A percentile compares a stretch with the other conserved stretches of the same genome.
Evolutionary conservation across 306 rosid genomes (phyloP).

Genomic region (Vachellia pachyceras): DNA sequence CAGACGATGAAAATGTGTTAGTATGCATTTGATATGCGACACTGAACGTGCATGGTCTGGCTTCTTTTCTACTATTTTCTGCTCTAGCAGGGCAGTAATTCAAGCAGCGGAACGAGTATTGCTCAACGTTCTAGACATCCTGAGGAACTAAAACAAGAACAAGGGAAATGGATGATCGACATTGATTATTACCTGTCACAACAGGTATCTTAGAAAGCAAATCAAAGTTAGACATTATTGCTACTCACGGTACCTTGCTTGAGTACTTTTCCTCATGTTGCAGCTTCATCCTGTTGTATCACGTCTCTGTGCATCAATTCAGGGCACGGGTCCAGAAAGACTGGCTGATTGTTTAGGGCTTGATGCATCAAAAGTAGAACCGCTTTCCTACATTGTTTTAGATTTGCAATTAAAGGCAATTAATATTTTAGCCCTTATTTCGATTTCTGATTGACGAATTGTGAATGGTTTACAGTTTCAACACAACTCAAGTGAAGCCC

Average conservation of each 20-base stretch:
- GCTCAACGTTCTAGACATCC: conserved; percentile 99
- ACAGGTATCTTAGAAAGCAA: conserved; percentile 60
- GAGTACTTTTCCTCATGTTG: conserved; percentile 31
- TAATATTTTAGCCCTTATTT: conserved; percentile 15
- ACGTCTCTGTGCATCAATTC: conserved; percentile 93
- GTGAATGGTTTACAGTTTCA: conserved; percentile 63
- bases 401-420: conserved; percentile 18
- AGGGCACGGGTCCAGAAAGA: conserved; percentile 94
- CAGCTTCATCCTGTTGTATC: conserved; percentile 99
- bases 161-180: conserved; percentile 95
- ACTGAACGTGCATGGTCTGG: conserved; percentile 28
- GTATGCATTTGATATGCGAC: conserved; percentile 31
- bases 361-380: conserved; percentile 81
- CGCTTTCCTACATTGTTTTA: conserved; percentile 30
- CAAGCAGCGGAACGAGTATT: conserved; percentile 63
- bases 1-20: not conserved
- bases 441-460: conserved; percentile 28
- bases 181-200: conserved; percentile 92
- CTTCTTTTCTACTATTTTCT: conserved; percentile 27
- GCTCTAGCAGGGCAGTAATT: conserved; percentile 67
- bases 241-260: conserved; percentile 24
- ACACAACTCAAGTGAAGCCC: conserved; percentile 69
- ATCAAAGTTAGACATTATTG: conserved; percentile 22
- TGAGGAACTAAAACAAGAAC: conserved; percentile 90
- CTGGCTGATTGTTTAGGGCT: conserved; percentile 96